These are phyloP conservation scores for Amanita brunnescens DNA, from an alignment of 768 basidiomycete species.

Conservation along the genomic window DNA sequence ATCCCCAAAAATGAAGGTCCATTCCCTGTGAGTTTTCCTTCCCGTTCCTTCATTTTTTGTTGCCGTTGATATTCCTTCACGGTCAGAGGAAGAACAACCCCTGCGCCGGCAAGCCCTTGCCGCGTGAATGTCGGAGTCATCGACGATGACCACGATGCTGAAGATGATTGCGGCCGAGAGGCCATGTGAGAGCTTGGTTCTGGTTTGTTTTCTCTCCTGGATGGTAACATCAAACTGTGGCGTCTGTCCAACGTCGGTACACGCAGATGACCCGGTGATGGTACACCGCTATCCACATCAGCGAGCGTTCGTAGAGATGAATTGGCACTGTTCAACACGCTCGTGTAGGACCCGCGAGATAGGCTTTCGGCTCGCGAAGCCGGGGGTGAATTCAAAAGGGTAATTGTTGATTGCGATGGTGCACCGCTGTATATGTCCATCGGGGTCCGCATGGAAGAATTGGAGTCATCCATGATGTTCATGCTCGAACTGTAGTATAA, in stretches of 20 bases:
- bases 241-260: not conserved
- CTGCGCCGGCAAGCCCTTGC: constrained; percentile 22
- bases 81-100: constrained; percentile 33
- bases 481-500: no score
- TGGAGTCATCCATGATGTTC: no score
- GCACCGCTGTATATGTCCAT: no score
- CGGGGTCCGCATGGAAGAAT: no score
- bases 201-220: not conserved
- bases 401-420: no score
- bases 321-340: not conserved
- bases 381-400: no score
- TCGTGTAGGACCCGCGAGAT: not conserved
- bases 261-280: not conserved
- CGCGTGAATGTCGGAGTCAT: constrained; percentile 33
- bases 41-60: not conserved
- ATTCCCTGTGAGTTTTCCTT: not conserved
- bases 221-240: not conserved
- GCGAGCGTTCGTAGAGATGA: not conserved
- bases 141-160: constrained; percentile 27
- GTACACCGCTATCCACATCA: not conserved
- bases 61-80: constrained; percentile 22
- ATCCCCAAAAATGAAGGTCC: not conserved
- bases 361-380: not conserved
- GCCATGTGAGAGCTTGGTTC: not conserved
- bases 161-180: not conserved